Conservation (phyloP, 2,329 filamentous ascomycete genomes). For the Ophiostoma fasciatum region DNA sequence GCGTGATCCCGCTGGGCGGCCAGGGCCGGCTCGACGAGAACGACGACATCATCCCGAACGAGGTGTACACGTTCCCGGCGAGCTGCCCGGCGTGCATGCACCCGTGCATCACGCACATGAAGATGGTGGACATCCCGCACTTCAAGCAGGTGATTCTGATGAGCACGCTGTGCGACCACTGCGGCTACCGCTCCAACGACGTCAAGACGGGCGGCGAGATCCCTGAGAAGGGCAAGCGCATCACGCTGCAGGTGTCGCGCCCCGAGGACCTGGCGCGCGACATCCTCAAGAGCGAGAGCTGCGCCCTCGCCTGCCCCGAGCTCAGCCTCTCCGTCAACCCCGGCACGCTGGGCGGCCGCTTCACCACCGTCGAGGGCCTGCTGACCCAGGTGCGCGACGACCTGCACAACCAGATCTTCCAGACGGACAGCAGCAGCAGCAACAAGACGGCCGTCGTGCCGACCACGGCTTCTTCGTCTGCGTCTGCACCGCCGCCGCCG, state of each 20-base stretch:
- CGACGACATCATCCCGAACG: slow-evolving; percentile 79
- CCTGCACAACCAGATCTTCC: slow-evolving; percentile 75
- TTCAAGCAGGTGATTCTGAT: slow-evolving; percentile 97
- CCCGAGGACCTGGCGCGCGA: slow-evolving; percentile 70
- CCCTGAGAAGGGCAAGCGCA: slow-evolving; percentile 70
- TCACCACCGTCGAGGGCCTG: slow-evolving; percentile 92
- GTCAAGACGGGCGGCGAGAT: slow-evolving; percentile 95
- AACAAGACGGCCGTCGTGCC: not conserved
- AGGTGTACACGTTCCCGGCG: slow-evolving; percentile 85
- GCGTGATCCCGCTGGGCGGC: slow-evolving; percentile 34
- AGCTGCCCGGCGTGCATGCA: slow-evolving; percentile 84
- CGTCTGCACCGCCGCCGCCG: no score
- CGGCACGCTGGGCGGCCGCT: slow-evolving; percentile 85
- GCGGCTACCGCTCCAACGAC: slow-evolving; percentile 90
- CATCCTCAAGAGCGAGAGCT: slow-evolving; percentile 92
- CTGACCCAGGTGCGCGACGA: slow-evolving; percentile 87
- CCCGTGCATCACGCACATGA: slow-evolving; percentile 85
- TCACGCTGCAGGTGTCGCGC: slow-evolving; percentile 58
- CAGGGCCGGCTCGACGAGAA: slow-evolving; percentile 29
- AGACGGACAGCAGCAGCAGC: no score
- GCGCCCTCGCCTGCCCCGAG: slow-evolving; percentile 73
- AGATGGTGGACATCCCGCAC: slow-evolving; percentile 95
- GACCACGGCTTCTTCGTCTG: no score
- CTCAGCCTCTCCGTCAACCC: slow-evolving; percentile 78
- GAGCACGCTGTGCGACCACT: slow-evolving; percentile 82